Evolutionary conservation across 129 eudicot species (phyloP), one percentile per base, ranked within the genome.

Genomic region (Oenanthe sinensis): DNA sequence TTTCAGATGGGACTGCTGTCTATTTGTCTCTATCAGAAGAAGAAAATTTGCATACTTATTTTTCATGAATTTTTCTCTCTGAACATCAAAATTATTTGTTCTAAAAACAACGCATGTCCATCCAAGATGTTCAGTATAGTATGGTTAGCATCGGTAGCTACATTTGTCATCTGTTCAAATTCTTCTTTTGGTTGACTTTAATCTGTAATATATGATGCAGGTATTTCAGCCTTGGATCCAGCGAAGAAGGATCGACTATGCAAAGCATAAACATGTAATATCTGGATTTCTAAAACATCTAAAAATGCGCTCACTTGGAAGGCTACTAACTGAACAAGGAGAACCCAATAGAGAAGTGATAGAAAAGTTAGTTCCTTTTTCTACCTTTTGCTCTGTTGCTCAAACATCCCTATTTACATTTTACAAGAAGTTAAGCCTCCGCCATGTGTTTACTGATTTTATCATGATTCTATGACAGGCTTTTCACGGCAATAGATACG

Each of bases 231-330:
- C 90, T 4, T 82, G 87, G 81, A 76, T 89, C 78, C 93, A 89
- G 76, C 82, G 80, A 78, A 80, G 97, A 76, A 85, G 82, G 58
- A 87, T 92, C 78, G 93, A 86, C 77, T 92, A 75, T 17, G 93
- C 87, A 42, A 90, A 90, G 82, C 93, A 92, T 80, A 92, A 90
- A 80, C 96, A 87, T 52, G 84, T 92, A 49, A 81, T 85, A 33
- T 86, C 93, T 72, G 93, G 97, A 80, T 84, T 92, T 77, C 84
- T 92, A 12, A 87, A 85, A 72, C 87, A 79, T 82, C 79, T 92
- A 63, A 90, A 84, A 75, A 88, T 13, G 92, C 90, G 84, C 43
- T 80, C 90, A 13, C 82, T 88, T 50, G 96, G 91, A 72, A 90
- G 85, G 87, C 88, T 91, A 44, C 82, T 80, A 52, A 90, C 77